Base-by-base conservation (phyloP, 768 basidiomycete species). In the Naganishia randhawae region DNA sequence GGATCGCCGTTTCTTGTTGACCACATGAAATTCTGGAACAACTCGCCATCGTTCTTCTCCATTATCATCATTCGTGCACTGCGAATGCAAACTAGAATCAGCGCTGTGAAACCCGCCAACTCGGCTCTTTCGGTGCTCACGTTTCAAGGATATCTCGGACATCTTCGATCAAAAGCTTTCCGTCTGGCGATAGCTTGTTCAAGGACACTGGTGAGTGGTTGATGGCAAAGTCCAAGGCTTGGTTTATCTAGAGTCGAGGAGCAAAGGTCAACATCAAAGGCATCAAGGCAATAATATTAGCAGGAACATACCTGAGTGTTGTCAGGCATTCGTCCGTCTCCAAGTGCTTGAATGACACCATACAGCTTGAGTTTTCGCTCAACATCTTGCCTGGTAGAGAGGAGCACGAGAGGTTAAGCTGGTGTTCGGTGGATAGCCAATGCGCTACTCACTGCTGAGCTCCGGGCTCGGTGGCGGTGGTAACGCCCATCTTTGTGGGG, bases 1-100 rank as follows among this genome's bases (percentile, higher is more conserved):
- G 83, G 73, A 63, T 84, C 77, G 22, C 87, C 81, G 41, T 85
- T 84, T 37, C 85, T 82, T 1, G 74, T 73, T 32, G 71, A 85
- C 89, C 89, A 93, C 45, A 94, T 80, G 72, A 95, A 94, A 74
- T 90, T 88, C 80, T 97, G 95, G 78, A 96, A 84, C 45, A 97
- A 84, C 81, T 97, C 92, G 73, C 95, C 93, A 27, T 74, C 74
- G 75, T 96, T 96, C 85, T 95, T 96, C 73, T 89, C 84, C 55
- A 82, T 74, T n/a, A 94, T 86, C 67, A 92, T 87, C 45, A 84
- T 73, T 14, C 87, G 84, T 32, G 72, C 72, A 22, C 66, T 67
- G 54, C n/a, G 0, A 74, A 69, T 70, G 71, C 33, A 13, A 32
- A 45, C 22, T 33, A 2, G 42, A 29, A 45, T 66, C 13, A 54